Evolutionary conservation across 768 basidiomycete genomes (phyloP), one percentile per base, ranked within the genome.

Genomic region (Dioszegia hungarica): DNA sequence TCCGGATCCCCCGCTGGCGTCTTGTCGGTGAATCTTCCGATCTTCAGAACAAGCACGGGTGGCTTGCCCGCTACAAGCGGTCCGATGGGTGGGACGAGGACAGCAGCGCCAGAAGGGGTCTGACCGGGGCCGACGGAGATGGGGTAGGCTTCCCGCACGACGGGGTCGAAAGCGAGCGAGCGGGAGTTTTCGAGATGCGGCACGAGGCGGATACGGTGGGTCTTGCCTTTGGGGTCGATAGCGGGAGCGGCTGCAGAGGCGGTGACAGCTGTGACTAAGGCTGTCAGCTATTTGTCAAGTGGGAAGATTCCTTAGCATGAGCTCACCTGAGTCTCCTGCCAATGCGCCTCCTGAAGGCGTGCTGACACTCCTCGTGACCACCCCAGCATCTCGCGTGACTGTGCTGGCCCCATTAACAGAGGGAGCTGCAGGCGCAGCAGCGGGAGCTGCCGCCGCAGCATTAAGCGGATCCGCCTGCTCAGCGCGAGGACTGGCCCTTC

Each of bases 141-240:
- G 4, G 66, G 69, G 19, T 79, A 79, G 68, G 95, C 82, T 75
- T 95, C 91, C 27, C 93, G 85, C 39, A 83, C 80, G 80, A 97
- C 90, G 61, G 93, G 86, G 50, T 97, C 93, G 78, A 97, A 97
- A 60, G 86, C 84, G 20, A 97, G 84, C 1, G 89, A 88, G 50
- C 90, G 85, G 15, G 88, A 83, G 20, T 86, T 85, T 75, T 97
- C 94, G 68, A 98, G 85, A 70, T 97, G 90, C 12, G 94, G 94
- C 10, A 97, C 94, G 51, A 99, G 86, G 17, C 92, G 87, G 70
- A 97, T 89, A 60, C 89, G 87, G 69, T 89, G 86, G 4, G 80
- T 61, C 8, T 77, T 75, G 22, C 66, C 45, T 38, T 47, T 51
- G 5, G 38, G 47, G 8, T 37, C 54, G 34, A 48, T 56, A 9